Percentiles rank a stretch among this genome's conserved stretches.
phyloP scores from a whole-genome alignment of 805 yeast species.

The Candida dajiaensis region DNA sequence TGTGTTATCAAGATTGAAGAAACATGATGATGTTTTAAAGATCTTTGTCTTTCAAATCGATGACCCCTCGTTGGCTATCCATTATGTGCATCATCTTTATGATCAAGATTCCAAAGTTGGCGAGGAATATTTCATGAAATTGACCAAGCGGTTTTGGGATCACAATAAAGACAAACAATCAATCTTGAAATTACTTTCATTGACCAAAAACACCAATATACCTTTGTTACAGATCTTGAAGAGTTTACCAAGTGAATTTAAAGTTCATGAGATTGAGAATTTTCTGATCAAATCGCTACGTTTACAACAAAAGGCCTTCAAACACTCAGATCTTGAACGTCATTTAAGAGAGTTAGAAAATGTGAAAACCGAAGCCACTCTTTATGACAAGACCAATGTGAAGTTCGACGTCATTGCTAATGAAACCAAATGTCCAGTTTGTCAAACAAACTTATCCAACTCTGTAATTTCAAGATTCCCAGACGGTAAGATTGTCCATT shows the following conservation, averaged over 20 bases:
- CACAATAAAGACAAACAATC: slow-evolving; percentile 23
- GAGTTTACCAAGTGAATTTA: slow-evolving; percentile 8
- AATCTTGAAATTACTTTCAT: slow-evolving; percentile 34
- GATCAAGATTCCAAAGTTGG: slow-evolving; percentile 4
- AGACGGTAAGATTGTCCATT: slow-evolving; percentile 14
- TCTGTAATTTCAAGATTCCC: slow-evolving; percentile 29
- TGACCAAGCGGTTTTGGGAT: slow-evolving; percentile 33
- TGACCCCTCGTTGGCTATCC: slow-evolving; percentile 52
- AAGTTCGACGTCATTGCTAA: not conserved
- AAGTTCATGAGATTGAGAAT: slow-evolving; percentile 15
- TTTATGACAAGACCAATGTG: not conserved
- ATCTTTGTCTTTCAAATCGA: slow-evolving; percentile 52
- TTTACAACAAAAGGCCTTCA: slow-evolving; percentile 7
- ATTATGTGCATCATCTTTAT: slow-evolving; percentile 51
- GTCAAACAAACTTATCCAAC: slow-evolving; percentile 50
- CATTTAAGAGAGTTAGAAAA: slow-evolving; percentile 8
- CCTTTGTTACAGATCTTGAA: slow-evolving; percentile 11
- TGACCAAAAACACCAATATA: not conserved
- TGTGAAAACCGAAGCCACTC: slow-evolving; percentile 3
- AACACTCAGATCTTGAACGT: slow-evolving; percentile 1
- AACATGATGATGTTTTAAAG: slow-evolving; percentile 57
- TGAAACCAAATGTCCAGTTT: slow-evolving; percentile 43
- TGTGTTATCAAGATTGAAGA: slow-evolving; percentile 52
- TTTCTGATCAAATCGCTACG: slow-evolving; percentile 16
- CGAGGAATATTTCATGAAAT: slow-evolving; percentile 28